Evolutionary conservation across 495 filamentous ascomycete species (phyloP).

Genomic region (Amphirosellinia nigrospora): DNA sequence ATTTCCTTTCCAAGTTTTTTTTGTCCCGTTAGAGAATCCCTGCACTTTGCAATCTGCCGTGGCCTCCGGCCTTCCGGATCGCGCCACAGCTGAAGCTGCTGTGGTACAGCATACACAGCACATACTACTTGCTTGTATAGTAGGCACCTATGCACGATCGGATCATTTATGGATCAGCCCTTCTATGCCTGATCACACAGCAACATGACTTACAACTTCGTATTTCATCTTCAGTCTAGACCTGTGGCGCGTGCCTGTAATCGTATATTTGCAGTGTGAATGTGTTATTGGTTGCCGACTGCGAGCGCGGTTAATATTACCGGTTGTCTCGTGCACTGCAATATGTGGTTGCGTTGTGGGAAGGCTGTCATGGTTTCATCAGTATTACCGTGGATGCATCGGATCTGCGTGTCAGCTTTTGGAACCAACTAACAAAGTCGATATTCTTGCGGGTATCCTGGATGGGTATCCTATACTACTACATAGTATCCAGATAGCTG

Average conservation of each 20-base stretch:
- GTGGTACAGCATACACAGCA: slow-evolving; percentile 14
- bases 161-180: slow-evolving; percentile 7
- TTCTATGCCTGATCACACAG: slow-evolving; percentile 3
- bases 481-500: too few relatives aligned
- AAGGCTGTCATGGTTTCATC: slow-evolving; percentile 26
- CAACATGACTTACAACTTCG: slow-evolving; percentile 1
- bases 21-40: background rate
- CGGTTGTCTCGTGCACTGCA: background rate
- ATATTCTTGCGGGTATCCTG: slow-evolving; percentile 1
- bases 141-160: slow-evolving; percentile 13
- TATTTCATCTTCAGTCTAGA: background rate
- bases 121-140: too few relatives aligned
- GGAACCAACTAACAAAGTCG: background rate
- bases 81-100: slow-evolving; percentile 7
- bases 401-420: slow-evolving; percentile 7
- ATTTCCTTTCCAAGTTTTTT: slow-evolving; percentile 22
- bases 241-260: background rate
- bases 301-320: background rate
- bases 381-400: slow-evolving; percentile 12
- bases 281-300: background rate
- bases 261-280: background rate
- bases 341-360: background rate
- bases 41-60: slow-evolving; percentile 16
- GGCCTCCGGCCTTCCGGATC: slow-evolving; percentile 22
- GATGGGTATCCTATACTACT: slow-evolving; percentile 14